Percentiles rank a stretch among this genome's conserved stretches.
phyloP scores from a whole-genome alignment of 768 basidiomycete genomes.

The Gautieria morchelliformis region DNA sequence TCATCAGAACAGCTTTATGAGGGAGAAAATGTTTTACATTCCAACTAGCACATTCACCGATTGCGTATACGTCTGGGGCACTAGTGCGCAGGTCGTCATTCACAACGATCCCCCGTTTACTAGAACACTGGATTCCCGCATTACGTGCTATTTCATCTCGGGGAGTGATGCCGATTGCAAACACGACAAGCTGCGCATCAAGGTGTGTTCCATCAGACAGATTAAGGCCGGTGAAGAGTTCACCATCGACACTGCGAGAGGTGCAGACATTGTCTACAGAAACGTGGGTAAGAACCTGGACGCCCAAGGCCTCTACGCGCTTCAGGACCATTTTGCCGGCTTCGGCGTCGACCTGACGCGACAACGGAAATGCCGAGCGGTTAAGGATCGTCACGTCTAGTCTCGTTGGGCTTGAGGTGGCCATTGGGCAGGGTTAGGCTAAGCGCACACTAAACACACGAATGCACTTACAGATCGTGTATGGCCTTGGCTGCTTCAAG shows the following conservation, averaged over 20 bases:
- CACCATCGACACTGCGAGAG: slow-evolving; percentile 21
- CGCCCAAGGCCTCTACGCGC: slow-evolving; percentile 51
- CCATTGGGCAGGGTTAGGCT: not conserved
- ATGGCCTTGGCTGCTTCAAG: slow-evolving; percentile 69
- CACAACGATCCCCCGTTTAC: slow-evolving; percentile 49
- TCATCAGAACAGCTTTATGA: not conserved
- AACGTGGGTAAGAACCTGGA: slow-evolving; percentile 39
- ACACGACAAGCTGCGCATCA: slow-evolving; percentile 45
- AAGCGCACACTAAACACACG: slow-evolving; percentile 3
- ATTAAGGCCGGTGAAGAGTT: slow-evolving; percentile 37
- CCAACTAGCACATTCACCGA: slow-evolving; percentile 73
- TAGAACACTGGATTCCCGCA: slow-evolving; percentile 40
- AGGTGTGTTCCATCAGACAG: slow-evolving; percentile 35
- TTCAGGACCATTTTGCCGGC: slow-evolving; percentile 53
- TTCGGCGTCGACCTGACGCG: slow-evolving; percentile 47
- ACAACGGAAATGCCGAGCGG: slow-evolving; percentile 41
- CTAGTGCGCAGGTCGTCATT: slow-evolving; percentile 49
- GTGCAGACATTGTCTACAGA: slow-evolving; percentile 30
- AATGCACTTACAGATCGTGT: slow-evolving; percentile 39
- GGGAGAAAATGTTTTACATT: slow-evolving; percentile 12
- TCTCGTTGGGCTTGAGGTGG: slow-evolving; percentile 20
- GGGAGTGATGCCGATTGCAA: slow-evolving; percentile 61
- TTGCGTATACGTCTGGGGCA: slow-evolving; percentile 52
- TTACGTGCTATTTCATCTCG: slow-evolving; percentile 55
- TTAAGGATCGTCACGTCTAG: slow-evolving; percentile 43